A percentile compares a stretch with the other conserved stretches of the same genome.
Conservation (phyloP, 1,284 basidiomycete species). For the Tremellales sp. region DNA sequence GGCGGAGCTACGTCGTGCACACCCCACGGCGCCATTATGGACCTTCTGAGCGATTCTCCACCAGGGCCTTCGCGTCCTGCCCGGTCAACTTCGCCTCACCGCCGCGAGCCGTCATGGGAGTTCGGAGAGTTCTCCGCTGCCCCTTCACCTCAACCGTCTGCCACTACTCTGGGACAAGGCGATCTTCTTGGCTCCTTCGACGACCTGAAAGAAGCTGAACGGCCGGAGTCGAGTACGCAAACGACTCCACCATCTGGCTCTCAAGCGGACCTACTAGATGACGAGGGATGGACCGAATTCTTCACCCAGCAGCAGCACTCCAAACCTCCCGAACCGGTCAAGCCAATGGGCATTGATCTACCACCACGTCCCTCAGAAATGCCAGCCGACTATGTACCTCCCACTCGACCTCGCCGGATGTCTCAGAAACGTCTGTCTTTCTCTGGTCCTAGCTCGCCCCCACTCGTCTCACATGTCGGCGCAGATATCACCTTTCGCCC, state of each 20-base stretch:
- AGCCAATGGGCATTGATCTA: slow-evolving; percentile 17
- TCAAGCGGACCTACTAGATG: slow-evolving; percentile 6
- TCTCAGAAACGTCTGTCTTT: slow-evolving; percentile 14
- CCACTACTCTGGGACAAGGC: neutral
- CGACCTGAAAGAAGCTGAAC: slow-evolving; percentile 8
- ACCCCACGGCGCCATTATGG: too few species aligned
- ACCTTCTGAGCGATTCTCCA: neutral
- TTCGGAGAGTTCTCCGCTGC: slow-evolving; percentile 23
- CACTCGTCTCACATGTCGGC: slow-evolving; percentile 26
- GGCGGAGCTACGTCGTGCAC: too few species aligned
- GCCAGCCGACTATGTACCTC: slow-evolving; percentile 25
- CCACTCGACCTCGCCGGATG: slow-evolving; percentile 20
- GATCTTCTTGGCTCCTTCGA: slow-evolving; percentile 39
- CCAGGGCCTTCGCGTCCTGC: slow-evolving; percentile 2
- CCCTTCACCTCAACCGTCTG: neutral
- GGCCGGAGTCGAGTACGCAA: neutral
- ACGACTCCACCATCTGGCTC: neutral
- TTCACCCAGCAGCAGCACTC: neutral
- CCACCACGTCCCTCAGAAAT: slow-evolving; percentile 35
- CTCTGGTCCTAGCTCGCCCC: slow-evolving; percentile 36
- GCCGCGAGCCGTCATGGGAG: slow-evolving; percentile 12
- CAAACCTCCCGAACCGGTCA: neutral
- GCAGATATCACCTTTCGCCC: slow-evolving; percentile 37
- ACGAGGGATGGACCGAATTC: slow-evolving; percentile 10
- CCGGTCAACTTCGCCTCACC: neutral